Evolutionary conservation across 768 basidiomycete species (phyloP), one percentile per base, ranked within the genome.

Genomic region (Termitomyces sp.): DNA sequence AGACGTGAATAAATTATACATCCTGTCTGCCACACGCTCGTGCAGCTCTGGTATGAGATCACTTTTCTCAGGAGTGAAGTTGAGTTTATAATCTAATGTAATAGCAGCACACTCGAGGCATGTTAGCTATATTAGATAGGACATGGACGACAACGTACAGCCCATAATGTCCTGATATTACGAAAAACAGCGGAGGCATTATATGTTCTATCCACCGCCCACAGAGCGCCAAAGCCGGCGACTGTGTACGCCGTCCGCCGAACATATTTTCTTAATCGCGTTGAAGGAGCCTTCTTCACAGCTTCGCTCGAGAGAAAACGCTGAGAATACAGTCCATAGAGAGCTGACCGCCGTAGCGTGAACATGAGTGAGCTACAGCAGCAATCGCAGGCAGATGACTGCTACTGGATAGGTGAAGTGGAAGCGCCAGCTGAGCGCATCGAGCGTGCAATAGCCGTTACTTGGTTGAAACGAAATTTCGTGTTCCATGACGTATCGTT

Each of bases 81-180:
- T 94, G 51, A 88, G 69, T 67, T 98, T 97, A 75, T 94, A 96
- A 75, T 92, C 88, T 57, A 84, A 60, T 6, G 88, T 87, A 48
- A 92, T 87, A 58, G 84, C 66, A 12, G 82, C 77, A 61, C 88
- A 90, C 87, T 89, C 49, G 16, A 57, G 50, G n/a, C 26, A 52
- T 28, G 28, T 36, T 13, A 51, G 26, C 48, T 12, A 13, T 33
- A 9, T 33, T 15, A 12, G 33, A 33, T 22, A 15, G 10, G 5
- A 51, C 26, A 55, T 22, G 5, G 9, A 33, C 9, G 51, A 31
- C 7, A 4, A 70, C 78, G 52, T 57, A 81, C 81, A 18, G 81
- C 77, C 72, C 75, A 76, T 31, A 83, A 70, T 5, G 84, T 85
- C 59, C 82, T 71, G 36, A 83, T 55, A 65, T 81, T 86, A 54